Conservation (phyloP, 352 stramenopile species). For the Phytopythium mirpurense region DNA sequence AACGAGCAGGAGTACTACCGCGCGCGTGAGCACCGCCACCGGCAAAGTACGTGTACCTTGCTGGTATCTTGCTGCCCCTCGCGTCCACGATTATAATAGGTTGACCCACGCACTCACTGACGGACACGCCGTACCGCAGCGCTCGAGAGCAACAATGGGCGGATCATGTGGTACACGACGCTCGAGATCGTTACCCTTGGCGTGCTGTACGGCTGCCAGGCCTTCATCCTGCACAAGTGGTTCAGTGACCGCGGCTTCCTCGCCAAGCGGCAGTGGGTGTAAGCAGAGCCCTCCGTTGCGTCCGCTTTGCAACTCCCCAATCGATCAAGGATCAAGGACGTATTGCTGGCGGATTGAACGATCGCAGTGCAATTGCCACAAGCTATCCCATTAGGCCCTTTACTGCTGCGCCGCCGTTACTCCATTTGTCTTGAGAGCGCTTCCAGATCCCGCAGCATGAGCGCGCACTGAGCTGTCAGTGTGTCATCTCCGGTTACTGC, state of each 20-base stretch:
- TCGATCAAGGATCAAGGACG: background rate
- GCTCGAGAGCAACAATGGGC: conserved; percentile 70
- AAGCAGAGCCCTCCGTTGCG: conserved; percentile 2
- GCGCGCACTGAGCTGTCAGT: conserved; percentile 16
- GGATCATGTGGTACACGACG: conserved; percentile 76
- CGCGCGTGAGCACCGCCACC: conserved; percentile 57
- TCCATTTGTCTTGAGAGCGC: conserved; percentile 12
- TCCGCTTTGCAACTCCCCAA: background rate
- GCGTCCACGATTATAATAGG: no score
- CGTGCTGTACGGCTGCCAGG: conserved; percentile 68
- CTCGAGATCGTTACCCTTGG: conserved; percentile 61
- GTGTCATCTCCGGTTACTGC: conserved; percentile 8
- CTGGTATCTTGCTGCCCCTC: no score
- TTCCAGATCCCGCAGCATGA: conserved; percentile 35
- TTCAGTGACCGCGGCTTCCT: conserved; percentile 75
- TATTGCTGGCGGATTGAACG: no score
- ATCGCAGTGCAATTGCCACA: background rate
- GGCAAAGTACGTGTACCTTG: conserved; percentile 45
- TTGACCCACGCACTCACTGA: no score
- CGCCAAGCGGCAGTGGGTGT: conserved; percentile 68
- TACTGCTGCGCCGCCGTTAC: background rate
- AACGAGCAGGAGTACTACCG: conserved; percentile 81
- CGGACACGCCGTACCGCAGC: conserved; percentile 19
- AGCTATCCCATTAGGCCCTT: background rate
- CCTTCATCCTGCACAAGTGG: conserved; percentile 81